Evolutionary conservation across 2,329 filamentous ascomycete genomes (phyloP), one percentile per base, ranked within the genome.

Genomic region (Hyphodiscus sp.): DNA sequence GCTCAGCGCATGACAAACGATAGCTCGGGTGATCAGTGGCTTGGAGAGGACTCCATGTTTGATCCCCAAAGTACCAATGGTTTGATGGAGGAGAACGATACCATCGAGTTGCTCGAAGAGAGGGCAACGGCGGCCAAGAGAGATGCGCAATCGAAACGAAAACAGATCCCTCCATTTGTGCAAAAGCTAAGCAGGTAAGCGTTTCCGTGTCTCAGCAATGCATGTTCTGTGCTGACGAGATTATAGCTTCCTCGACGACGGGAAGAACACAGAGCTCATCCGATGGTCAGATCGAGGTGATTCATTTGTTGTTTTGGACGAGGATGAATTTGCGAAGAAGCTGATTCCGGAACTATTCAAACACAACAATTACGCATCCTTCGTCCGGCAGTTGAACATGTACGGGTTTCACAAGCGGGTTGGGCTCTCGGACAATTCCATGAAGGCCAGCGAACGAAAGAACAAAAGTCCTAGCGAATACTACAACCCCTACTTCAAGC

Each of bases 401-500:
- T 82, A 82, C 62, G 79, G 80, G 2, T 83, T 82, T 54, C 80
- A 83, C 63, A 83, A 83, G 65, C 86, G 89, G 43, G 89, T 94
- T 3, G 89, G 89, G 3, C 78, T 99, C 18, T 96, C 91, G 3
- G 94, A 99, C 71, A 96, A 96, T 68, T 96, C 91, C 0, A 95
- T 99, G 87, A 88, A 94, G 61, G 91, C 95, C 6, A 96, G 91
- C 68, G 94, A 97, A 73, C 86, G 91, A 57, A 96, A 96, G 70
- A 92, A 92, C 68, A 99, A 99, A 74, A 96, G 91, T 54, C 94
- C 94, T 0, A 97, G 91, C 78, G 94, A 97, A 76, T 99, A 99
- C 70, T 91, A 89, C 62, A 96, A 99, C 69, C 90, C 90, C 10
- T 99, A 91, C 73, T 99, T 99, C 73, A 89, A 91, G 63, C 87